Evolutionary conservation across 768 basidiomycete species (phyloP).

Genomic region (Rubroboletus pulcherrimus): DNA sequence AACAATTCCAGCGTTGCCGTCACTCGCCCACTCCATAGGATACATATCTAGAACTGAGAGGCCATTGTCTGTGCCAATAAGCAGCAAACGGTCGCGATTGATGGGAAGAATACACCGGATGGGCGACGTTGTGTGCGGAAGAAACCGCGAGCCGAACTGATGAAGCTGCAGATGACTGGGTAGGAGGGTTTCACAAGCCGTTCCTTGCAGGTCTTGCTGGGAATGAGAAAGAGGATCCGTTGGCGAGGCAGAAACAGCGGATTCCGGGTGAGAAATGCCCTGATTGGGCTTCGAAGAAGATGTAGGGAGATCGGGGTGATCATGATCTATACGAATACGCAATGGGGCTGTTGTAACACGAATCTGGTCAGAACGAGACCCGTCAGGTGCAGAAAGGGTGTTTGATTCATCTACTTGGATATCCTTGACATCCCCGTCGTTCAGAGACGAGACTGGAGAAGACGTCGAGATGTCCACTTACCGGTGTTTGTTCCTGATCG

Average conservation of each 20-base stretch:
- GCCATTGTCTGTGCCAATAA: conserved; percentile 78
- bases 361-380: conserved; percentile 8
- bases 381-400: conserved; percentile 1
- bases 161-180: conserved; percentile 68
- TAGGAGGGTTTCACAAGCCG: conserved; percentile 48
- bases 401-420: conserved; percentile 10
- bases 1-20: conserved; percentile 38
- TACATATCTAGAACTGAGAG: conserved; percentile 82
- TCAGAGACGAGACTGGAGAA: conserved; percentile 7
- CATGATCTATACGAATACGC: conserved; percentile 44
- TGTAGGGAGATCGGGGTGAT: conserved; percentile 28
- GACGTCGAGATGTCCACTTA: conserved; percentile 6
- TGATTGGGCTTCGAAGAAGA: conserved; percentile 7
- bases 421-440: conserved; percentile 6
- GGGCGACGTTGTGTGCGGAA: conserved; percentile 72
- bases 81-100: conserved; percentile 57
- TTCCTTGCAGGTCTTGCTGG: conserved; percentile 32
- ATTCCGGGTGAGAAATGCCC: conserved; percentile 3
- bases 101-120: conserved; percentile 77
- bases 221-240: conserved; percentile 29
- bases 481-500: conserved; percentile 24
- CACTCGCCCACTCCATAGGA: conserved; percentile 59
- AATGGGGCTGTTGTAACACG: conserved; percentile 22
- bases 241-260: conserved; percentile 11
- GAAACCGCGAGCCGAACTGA: conserved; percentile 81